phyloP scores from a whole-genome alignment of 73 alveolate genomes.

The Paramecium pentaurelia region DNA sequence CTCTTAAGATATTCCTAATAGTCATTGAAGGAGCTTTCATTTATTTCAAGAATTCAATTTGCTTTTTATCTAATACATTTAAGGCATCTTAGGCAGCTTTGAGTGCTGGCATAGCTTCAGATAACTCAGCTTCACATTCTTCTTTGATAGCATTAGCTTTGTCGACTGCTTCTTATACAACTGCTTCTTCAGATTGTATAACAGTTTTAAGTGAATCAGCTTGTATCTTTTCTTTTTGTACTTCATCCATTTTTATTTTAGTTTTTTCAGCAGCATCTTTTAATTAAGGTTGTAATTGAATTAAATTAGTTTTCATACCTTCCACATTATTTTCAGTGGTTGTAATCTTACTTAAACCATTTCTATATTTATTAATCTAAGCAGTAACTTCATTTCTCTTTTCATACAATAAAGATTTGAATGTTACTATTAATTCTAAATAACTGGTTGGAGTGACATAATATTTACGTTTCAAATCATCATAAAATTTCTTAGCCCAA shows the following conservation, averaged over 20 bases:
- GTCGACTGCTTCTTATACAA: constrained; percentile 58
- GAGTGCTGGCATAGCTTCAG: constrained; percentile 78
- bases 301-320: constrained; percentile 79
- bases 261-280: constrained; percentile 86
- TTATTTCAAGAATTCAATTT: constrained; percentile 58
- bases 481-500: constrained; percentile 71
- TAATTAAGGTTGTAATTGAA: constrained; percentile 86
- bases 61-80: constrained; percentile 54
- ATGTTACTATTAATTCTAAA: constrained; percentile 80
- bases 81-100: constrained; percentile 70
- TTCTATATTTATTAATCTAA: constrained; percentile 75
- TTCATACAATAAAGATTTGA: constrained; percentile 71
- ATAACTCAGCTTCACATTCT: constrained; percentile 59
- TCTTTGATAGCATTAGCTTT: constrained; percentile 74
- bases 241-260: constrained; percentile 80
- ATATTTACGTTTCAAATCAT: constrained; percentile 83
- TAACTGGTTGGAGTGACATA: constrained; percentile 92
- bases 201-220: constrained; percentile 75
- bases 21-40: constrained; percentile 76
- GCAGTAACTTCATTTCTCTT: constrained; percentile 80
- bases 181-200: constrained; percentile 85
- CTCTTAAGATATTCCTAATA: constrained; percentile 85
- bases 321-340: constrained; percentile 89
- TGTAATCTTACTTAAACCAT: constrained; percentile 86
- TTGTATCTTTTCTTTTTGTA: constrained; percentile 79